phyloP scores from a whole-genome alignment of 2,329 filamentous ascomycete species.

The Ascochyta koolunga region DNA sequence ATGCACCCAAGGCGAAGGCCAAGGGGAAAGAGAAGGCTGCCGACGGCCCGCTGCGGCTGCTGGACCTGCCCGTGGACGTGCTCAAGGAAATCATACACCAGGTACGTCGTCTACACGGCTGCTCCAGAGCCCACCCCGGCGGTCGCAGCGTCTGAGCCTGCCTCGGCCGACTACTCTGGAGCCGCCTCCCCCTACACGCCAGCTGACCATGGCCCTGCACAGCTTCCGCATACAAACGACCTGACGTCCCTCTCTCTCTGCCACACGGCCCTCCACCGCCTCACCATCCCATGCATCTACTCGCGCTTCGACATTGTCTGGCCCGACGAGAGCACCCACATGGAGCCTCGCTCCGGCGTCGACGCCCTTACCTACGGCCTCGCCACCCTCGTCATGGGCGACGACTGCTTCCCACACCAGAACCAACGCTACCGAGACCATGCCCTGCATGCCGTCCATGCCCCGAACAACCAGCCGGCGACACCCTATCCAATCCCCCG shows the following conservation, averaged over 20 bases:
- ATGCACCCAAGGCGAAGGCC: conserved; percentile 56
- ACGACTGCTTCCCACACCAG: conserved; percentile 64
- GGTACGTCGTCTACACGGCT: too few species aligned
- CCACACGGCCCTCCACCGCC: conserved; percentile 75
- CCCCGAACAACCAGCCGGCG: conserved; percentile 13
- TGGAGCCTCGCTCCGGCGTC: conserved; percentile 72
- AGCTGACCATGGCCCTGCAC: conserved; percentile 24
- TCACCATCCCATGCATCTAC: conserved; percentile 81
- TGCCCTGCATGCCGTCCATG: conserved; percentile 10
- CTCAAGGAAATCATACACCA: conserved; percentile 80
- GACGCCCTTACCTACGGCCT: conserved; percentile 84
- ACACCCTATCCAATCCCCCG: conserved; percentile 46
- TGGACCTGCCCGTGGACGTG: conserved; percentile 80
- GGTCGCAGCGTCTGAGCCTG: too few species aligned
- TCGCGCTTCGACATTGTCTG: conserved; percentile 87
- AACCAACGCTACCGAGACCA: conserved; percentile 37
- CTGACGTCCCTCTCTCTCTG: conserved; percentile 78
- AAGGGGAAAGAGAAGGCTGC: conserved; percentile 40
- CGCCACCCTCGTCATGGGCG: conserved; percentile 77
- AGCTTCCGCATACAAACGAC: conserved; percentile 84
- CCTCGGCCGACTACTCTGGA: too few species aligned
- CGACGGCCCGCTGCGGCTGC: conserved; percentile 65
- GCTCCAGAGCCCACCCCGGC: too few species aligned
- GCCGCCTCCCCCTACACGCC: conserved; percentile 1
- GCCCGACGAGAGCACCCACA: conserved; percentile 72